phyloP scores from a whole-genome alignment of 2,329 filamentous ascomycete species.

The Aphanocladium album region DNA sequence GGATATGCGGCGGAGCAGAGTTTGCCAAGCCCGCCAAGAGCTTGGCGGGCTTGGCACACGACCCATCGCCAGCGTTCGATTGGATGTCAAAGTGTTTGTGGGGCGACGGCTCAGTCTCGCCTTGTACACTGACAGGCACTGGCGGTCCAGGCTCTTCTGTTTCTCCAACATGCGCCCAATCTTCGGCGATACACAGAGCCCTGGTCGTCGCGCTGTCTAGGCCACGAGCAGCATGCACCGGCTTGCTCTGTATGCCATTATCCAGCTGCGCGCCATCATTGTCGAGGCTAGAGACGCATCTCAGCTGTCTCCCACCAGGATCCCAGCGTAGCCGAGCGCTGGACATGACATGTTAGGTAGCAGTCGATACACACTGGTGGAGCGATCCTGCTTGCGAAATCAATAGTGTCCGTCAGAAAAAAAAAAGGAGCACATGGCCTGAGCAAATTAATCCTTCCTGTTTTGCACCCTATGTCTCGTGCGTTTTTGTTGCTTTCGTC shows the following conservation, averaged over 20 bases:
- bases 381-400: neutral
- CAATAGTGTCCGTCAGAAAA: neutral
- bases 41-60: constrained; percentile 36
- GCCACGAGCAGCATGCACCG: neutral
- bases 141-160: constrained; percentile 13
- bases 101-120: constrained; percentile 5
- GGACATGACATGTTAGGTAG: neutral
- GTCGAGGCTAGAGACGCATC: neutral
- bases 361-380: neutral
- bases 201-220: neutral
- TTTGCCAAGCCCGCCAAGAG: constrained; percentile 31
- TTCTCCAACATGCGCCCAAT: constrained; percentile 3
- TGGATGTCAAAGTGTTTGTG: constrained; percentile 12
- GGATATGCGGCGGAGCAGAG: constrained; percentile 23
- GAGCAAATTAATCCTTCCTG: neutral
- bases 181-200: neutral
- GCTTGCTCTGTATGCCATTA: neutral
- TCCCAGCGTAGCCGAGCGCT: neutral
- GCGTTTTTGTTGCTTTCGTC: neutral
- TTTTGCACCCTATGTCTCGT: neutral
- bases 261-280: neutral
- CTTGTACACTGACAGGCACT: constrained; percentile 10
- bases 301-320: neutral
- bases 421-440: neutral
- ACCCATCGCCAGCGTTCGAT: constrained; percentile 27